Percentiles rank a stretch among this genome's conserved stretches.
These are phyloP conservation scores for Amphirosellinia nigrospora DNA, from an alignment of 495 filamentous ascomycete genomes.

Conservation along the genomic window DNA sequence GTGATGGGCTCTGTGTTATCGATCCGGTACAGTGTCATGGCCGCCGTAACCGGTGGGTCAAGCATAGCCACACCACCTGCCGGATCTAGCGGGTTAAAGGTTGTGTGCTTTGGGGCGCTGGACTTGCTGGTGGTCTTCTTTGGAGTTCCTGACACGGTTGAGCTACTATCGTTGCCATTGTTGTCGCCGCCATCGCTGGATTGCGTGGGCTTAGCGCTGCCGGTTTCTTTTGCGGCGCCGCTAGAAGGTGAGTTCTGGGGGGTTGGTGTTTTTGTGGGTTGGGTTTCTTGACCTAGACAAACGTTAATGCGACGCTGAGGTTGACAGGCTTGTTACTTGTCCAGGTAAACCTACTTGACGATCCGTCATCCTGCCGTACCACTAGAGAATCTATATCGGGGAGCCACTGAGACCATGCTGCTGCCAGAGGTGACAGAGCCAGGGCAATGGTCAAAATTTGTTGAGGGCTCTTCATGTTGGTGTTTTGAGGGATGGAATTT, in stretches of 20 bases:
- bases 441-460: slow-evolving; percentile 41
- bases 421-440: slow-evolving; percentile 42
- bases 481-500: slow-evolving; percentile 17
- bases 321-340: too few species aligned
- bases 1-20: slow-evolving; percentile 80
- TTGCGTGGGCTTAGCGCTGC: slow-evolving; percentile 21
- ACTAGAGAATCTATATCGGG: slow-evolving; percentile 46
- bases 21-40: slow-evolving; percentile 84
- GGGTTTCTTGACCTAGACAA: slow-evolving; percentile 26
- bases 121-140: slow-evolving; percentile 48
- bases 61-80: slow-evolving; percentile 83
- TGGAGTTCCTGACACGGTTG: slow-evolving; percentile 32
- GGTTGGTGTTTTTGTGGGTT: slow-evolving; percentile 31
- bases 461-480: slow-evolving; percentile 28
- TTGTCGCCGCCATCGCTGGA: slow-evolving; percentile 18
- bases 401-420: slow-evolving; percentile 44
- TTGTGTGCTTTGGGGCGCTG: slow-evolving; percentile 43
- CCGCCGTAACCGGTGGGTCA: slow-evolving; percentile 65
- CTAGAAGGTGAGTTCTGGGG: slow-evolving; percentile 23
- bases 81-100: slow-evolving; percentile 64
- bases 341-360: slow-evolving; percentile 30
- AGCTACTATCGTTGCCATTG: slow-evolving; percentile 13
- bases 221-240: slow-evolving; percentile 21
- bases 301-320: slow-evolving; percentile 6
- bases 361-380: slow-evolving; percentile 43